Conservation (phyloP, 805 yeast species). For the Limtongozyma cylindracea region DNA sequence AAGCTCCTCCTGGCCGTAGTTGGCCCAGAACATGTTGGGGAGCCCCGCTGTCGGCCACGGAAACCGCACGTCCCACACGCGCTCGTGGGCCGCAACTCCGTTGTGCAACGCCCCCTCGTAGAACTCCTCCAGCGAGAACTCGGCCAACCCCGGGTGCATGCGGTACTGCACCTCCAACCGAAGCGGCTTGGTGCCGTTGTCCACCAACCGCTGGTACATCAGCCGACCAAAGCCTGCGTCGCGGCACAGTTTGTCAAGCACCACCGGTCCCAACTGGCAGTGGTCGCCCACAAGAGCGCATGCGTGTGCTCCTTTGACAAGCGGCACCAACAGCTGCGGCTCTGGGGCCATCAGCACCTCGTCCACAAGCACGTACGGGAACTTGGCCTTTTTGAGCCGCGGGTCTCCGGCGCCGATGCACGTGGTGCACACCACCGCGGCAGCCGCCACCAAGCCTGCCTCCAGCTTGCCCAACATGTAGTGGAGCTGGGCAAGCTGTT, state of each 20-base stretch:
- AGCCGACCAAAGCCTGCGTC: conserved; percentile 77
- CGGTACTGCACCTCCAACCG: conserved; percentile 83
- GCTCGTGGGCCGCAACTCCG: conserved; percentile 62
- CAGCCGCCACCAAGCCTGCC: conserved; percentile 19
- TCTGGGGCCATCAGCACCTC: conserved; percentile 90
- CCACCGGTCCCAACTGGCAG: conserved; percentile 86
- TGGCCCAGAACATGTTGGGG: conserved; percentile 96
- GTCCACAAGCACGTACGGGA: conserved; percentile 67
- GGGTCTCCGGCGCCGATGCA: conserved; percentile 16
- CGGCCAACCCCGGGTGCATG: conserved; percentile 77
- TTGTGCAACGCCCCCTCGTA: conserved; percentile 84
- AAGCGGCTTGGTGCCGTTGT: conserved; percentile 65
- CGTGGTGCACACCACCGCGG: conserved; percentile 18
- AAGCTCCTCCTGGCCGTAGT: conserved; percentile 73
- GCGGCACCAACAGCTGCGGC: conserved; percentile 76
- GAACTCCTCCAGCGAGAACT: conserved; percentile 75
- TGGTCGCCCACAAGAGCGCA: conserved; percentile 87
- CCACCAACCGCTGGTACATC: conserved; percentile 62
- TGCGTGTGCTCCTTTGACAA: conserved; percentile 75
- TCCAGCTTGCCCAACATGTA: conserved; percentile 9
- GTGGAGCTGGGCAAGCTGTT: conserved; percentile 46
- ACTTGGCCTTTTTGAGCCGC: conserved; percentile 26
- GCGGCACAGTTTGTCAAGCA: conserved; percentile 55
- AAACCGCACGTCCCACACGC: conserved; percentile 32
- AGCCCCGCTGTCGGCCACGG: conserved; percentile 77